A percentile compares a stretch with the other conserved stretches of the same genome.
Conservation (phyloP, 129 eudicot species). For the Helianthus tuberosus region DNA sequence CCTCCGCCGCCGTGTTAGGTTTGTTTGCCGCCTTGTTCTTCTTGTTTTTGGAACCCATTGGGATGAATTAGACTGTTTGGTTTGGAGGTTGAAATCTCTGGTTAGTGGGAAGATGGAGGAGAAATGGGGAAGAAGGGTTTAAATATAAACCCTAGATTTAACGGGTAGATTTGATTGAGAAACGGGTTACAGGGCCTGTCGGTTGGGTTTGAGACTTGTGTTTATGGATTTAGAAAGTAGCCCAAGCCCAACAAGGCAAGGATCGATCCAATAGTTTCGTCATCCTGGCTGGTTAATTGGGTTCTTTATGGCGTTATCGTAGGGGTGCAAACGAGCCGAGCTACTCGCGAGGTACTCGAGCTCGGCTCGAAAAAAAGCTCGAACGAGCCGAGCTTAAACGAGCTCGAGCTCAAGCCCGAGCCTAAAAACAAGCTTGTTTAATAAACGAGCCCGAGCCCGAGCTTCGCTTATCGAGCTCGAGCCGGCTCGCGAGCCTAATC, state of each 20-base stretch:
- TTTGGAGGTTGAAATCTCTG: slow-evolving; percentile 9
- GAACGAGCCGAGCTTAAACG: no score
- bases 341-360: no score
- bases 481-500: no score
- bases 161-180: neutral
- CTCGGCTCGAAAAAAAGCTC: no score
- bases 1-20: slow-evolving; percentile 12
- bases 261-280: no score
- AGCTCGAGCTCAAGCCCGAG: no score
- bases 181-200: neutral
- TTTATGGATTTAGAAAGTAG: neutral
- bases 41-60: slow-evolving; percentile 57
- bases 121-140: slow-evolving; percentile 21
- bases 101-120: neutral
- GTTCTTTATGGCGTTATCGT: no score
- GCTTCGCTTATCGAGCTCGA: no score
- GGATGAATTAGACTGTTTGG: slow-evolving; percentile 2
- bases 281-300: no score
- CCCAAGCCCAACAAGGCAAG: neutral
- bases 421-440: no score
- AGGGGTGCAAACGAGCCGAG: no score
- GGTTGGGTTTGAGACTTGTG: neutral
- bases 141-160: slow-evolving; percentile 34
- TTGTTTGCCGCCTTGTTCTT: slow-evolving; percentile 20
- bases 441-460: no score